phyloP scores from a whole-genome alignment of 768 basidiomycete genomes.

The Terana coerulea region DNA sequence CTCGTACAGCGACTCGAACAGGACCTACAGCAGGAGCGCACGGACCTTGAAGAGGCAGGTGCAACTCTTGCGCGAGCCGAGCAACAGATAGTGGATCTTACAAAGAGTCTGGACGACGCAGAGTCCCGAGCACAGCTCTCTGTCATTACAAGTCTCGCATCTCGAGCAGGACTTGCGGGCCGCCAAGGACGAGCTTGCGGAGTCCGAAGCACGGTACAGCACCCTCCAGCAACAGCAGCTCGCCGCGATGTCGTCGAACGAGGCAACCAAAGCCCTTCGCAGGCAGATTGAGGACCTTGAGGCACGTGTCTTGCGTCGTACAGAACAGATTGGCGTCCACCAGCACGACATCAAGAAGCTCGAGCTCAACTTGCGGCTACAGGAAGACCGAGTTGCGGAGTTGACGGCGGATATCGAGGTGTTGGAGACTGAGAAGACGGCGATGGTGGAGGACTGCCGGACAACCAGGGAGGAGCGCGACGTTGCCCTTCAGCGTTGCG shows the following conservation, averaged over 20 bases:
- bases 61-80: slow-evolving; percentile 38
- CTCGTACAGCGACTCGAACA: slow-evolving; percentile 16
- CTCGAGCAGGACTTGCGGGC: slow-evolving; percentile 53
- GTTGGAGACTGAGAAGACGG: slow-evolving; percentile 61
- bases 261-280: slow-evolving; percentile 51
- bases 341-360: slow-evolving; percentile 77
- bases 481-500: slow-evolving; percentile 50
- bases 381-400: slow-evolving; percentile 72
- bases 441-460: slow-evolving; percentile 84
- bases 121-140: slow-evolving; percentile 66
- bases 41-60: slow-evolving; percentile 19
- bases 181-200: slow-evolving; percentile 49
- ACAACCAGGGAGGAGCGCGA: slow-evolving; percentile 73
- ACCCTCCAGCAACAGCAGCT: slow-evolving; percentile 65
- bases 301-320: slow-evolving; percentile 56
- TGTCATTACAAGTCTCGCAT: slow-evolving; percentile 61
- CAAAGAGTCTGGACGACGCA: slow-evolving; percentile 46
- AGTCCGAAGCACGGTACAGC: slow-evolving; percentile 59
- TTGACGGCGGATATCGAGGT: slow-evolving; percentile 68
- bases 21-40: slow-evolving; percentile 17
- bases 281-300: slow-evolving; percentile 71
- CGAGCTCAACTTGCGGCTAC: slow-evolving; percentile 68
- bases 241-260: slow-evolving; percentile 53
- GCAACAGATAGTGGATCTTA: slow-evolving; percentile 40
- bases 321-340: slow-evolving; percentile 72